Conservation (phyloP, 2,329 filamentous ascomycete genomes). For the Aspergillus chevalieri region DNA sequence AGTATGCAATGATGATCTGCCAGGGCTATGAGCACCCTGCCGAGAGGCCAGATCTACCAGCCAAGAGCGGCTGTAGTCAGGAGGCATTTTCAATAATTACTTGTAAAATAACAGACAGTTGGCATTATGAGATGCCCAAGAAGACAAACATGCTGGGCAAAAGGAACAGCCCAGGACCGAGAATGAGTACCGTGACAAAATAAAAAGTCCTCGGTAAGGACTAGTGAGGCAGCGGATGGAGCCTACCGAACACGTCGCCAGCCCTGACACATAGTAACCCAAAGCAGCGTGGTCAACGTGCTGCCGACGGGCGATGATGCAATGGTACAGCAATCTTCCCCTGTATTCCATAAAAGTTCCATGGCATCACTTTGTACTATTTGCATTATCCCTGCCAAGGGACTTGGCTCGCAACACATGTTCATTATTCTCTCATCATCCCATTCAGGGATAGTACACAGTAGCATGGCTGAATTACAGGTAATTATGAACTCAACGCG, state of each 20-base stretch:
- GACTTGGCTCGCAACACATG: too few relatives aligned
- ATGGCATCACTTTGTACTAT: too few relatives aligned
- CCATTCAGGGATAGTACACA: background rate
- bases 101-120: background rate
- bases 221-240: too few relatives aligned
- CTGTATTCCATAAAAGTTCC: too few relatives aligned
- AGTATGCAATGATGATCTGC: background rate
- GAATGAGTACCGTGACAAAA: too few relatives aligned
- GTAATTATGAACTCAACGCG: slow-evolving; percentile 3
- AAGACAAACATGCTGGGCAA: too few relatives aligned
- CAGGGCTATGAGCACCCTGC: background rate
- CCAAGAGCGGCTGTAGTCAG: background rate
- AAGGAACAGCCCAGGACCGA: too few relatives aligned
- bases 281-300: background rate
- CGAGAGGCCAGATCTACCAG: background rate
- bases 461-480: background rate
- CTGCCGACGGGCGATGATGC: background rate
- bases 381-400: too few relatives aligned
- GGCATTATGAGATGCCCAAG: too few relatives aligned
- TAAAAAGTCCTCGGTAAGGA: too few relatives aligned
- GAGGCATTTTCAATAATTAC: background rate
- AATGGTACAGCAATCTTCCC: background rate
- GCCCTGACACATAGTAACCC: background rate
- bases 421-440: too few relatives aligned
- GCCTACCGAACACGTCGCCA: too few relatives aligned